phyloP scores from a whole-genome alignment of 345 rosid genomes.

The Arabidopsis arenosa region DNA sequence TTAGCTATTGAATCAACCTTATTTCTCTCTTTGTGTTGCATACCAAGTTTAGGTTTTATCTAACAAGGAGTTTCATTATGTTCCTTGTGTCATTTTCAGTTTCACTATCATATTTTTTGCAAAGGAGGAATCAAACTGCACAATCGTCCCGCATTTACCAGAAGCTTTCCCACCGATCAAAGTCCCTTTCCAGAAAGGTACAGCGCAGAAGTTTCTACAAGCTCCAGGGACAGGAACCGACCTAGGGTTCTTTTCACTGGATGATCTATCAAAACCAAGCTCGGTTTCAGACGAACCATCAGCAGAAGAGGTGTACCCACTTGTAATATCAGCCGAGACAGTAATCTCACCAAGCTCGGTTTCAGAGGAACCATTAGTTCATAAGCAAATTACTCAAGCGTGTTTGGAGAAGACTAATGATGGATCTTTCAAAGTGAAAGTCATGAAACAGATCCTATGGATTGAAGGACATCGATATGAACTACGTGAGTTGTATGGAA shows the following conservation, averaged over 20 bases:
- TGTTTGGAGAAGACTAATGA: conserved; percentile 60
- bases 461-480: conserved; percentile 79
- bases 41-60: neutral
- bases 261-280: conserved; percentile 63
- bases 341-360: conserved; percentile 42
- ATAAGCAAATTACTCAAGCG: conserved; percentile 84
- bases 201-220: conserved; percentile 73
- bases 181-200: conserved; percentile 74
- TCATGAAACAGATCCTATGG: conserved; percentile 81
- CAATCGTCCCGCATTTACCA: conserved; percentile 67
- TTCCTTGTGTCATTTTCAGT: conserved; percentile 51
- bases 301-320: conserved; percentile 78
- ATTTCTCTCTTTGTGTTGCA: neutral
- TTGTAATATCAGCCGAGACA: conserved; percentile 80
- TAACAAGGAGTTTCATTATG: conserved; percentile 19
- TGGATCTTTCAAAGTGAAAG: conserved; percentile 68
- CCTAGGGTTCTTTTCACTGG: conserved; percentile 78
- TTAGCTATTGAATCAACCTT: neutral
- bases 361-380: conserved; percentile 49
- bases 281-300: conserved; percentile 43
- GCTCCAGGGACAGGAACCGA: conserved; percentile 86
- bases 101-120: conserved; percentile 77
- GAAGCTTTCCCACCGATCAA: conserved; percentile 64
- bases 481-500: conserved; percentile 77
- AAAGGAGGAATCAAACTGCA: conserved; percentile 76